Conservation (phyloP, 2,329 filamentous ascomycete species). For the Penicillium italicum region DNA sequence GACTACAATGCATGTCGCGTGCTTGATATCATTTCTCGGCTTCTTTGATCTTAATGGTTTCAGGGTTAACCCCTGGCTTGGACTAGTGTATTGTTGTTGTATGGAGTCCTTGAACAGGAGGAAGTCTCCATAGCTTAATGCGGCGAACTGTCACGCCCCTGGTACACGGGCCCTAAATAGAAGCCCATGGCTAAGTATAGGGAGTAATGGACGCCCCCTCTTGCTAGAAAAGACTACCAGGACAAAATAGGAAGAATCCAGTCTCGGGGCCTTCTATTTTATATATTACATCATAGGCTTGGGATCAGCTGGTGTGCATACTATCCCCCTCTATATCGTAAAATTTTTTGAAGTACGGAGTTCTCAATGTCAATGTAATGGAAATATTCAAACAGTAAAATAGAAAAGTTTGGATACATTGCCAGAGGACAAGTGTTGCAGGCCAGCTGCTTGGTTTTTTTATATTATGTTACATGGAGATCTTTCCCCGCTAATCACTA, state of each 20-base stretch:
- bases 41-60: neutral
- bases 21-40: neutral
- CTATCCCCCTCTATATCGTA: neutral
- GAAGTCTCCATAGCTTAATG: neutral
- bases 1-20: neutral
- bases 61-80: neutral
- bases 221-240: neutral
- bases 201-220: neutral
- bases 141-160: neutral
- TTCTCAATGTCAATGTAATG: neutral
- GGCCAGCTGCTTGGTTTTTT: constrained; percentile 4
- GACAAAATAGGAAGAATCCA: no score
- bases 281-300: neutral
- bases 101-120: no score
- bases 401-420: neutral
- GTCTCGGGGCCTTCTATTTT: no score
- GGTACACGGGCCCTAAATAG: neutral
- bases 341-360: neutral
- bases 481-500: constrained; percentile 1
- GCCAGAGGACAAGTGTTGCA: neutral
- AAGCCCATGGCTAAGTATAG: no score
- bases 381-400: neutral
- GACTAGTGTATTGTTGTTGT: neutral
- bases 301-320: neutral
- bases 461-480: constrained; percentile 9